These are phyloP conservation scores for Backusella macrospora DNA, from an alignment of 192 early-diverging fungal species.

Conservation along the genomic window DNA sequence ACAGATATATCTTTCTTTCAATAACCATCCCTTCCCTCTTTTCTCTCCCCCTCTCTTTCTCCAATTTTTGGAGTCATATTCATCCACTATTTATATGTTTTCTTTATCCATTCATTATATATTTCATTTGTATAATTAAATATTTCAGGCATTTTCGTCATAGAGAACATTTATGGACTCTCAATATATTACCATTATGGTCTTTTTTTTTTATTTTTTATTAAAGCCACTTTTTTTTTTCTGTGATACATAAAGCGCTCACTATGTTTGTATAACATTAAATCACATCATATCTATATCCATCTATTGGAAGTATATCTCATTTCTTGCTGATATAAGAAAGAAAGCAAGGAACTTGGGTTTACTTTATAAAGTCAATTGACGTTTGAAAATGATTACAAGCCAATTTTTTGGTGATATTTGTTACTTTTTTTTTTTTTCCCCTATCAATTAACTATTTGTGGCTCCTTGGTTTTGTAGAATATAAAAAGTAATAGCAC, in stretches of 20 bases:
- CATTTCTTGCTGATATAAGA: no score
- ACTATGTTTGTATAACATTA: background rate
- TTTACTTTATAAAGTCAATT: no score
- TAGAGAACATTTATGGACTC: no score
- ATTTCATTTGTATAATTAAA: constrained; percentile 1
- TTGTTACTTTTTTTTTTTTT: no score
- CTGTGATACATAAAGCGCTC: background rate
- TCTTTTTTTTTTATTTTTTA: background rate
- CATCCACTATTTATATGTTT: no score
- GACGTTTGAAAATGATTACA: no score
- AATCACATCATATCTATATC: background rate
- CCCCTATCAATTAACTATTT: no score
- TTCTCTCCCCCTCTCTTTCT: background rate
- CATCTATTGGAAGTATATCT: no score
- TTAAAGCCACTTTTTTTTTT: background rate
- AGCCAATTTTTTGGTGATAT: no score
- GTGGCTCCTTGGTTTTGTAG: no score
- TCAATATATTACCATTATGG: background rate
- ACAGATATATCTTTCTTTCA: background rate
- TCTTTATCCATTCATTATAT: background rate
- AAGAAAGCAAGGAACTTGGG: no score
- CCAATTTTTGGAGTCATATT: background rate
- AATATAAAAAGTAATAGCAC: background rate
- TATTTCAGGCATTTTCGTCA: background rate
- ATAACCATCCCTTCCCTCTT: background rate